Conservation (phyloP, 345 rosid species). For the Ceriops tagal region DNA sequence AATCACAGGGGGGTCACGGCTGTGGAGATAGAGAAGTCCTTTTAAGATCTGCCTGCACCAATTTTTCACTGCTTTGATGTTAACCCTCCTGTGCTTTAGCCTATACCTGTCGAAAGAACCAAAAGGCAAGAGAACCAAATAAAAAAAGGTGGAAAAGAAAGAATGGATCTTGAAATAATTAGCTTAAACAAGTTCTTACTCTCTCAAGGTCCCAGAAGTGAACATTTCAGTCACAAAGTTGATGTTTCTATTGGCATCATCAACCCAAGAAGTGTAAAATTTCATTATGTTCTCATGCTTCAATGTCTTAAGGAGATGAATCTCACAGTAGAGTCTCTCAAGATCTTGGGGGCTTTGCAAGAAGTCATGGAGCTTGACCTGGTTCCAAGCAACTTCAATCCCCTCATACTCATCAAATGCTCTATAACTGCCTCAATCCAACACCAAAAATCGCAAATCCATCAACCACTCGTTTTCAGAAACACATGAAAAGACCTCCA, state of each 20-base stretch:
- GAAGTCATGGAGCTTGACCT: conserved; percentile 91
- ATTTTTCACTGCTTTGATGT: conserved; percentile 81
- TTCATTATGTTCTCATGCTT: conserved; percentile 91
- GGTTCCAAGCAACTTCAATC: conserved; percentile 98
- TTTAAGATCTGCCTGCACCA: conserved; percentile 93
- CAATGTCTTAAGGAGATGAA: conserved; percentile 88
- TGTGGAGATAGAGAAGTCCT: conserved; percentile 80
- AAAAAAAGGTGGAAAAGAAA: neutral
- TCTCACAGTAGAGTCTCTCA: conserved; percentile 88
- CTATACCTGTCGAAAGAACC: conserved; percentile 48
- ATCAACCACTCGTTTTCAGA: conserved; percentile 16
- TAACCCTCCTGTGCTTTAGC: conserved; percentile 80
- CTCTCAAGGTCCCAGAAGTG: conserved; percentile 91
- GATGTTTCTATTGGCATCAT: conserved; percentile 70
- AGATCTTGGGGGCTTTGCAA: conserved; percentile 90
- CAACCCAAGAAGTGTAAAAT: conserved; percentile 91
- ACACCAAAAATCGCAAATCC: conserved; percentile 22
- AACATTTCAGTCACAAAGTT: conserved; percentile 95
- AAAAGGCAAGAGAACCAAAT: neutral
- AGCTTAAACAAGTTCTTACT: conserved; percentile 47
- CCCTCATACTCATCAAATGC: conserved; percentile 94
- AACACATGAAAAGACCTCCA: conserved; percentile 15
- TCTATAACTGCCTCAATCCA: conserved; percentile 57
- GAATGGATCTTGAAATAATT: conserved; percentile 4
- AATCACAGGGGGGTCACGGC: conserved; percentile 51